Evolutionary conservation across 1,139 yeast species (phyloP).

Genomic region (Nakaseomyces delphensis): DNA sequence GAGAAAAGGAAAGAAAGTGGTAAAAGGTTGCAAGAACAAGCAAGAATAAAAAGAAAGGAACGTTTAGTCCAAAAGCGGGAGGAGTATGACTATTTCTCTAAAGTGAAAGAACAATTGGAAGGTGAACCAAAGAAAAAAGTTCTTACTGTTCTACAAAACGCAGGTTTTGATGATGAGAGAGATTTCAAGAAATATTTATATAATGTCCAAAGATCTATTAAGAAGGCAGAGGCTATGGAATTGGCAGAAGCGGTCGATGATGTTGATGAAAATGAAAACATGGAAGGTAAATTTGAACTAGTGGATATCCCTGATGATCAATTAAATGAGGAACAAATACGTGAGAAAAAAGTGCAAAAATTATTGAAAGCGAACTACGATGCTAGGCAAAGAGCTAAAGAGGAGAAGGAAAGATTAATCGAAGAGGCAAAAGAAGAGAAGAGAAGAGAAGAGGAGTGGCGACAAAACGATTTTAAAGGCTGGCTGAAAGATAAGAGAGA

Average conservation of each 20-base stretch:
- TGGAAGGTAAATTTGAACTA: constrained; percentile 65
- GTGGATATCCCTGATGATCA: constrained; percentile 80
- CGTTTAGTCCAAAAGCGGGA: constrained; percentile 73
- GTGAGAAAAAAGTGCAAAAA: constrained; percentile 78
- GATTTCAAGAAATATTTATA: constrained; percentile 62
- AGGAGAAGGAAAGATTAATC: constrained; percentile 56
- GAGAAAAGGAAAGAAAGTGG: constrained; percentile 84
- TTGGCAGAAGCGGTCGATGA: constrained; percentile 42
- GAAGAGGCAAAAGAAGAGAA: constrained; percentile 44
- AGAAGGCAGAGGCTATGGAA: constrained; percentile 58
- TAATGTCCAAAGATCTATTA: constrained; percentile 61
- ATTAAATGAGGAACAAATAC: constrained; percentile 66
- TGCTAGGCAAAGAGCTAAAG: constrained; percentile 75
- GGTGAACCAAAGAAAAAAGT: constrained; percentile 39
- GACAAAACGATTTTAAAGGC: constrained; percentile 61
- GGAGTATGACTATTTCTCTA: constrained; percentile 63
- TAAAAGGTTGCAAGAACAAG: constrained; percentile 83
- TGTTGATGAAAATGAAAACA: constrained; percentile 36
- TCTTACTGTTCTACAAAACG: constrained; percentile 46
- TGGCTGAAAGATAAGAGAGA: constrained; percentile 72
- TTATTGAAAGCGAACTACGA: constrained; percentile 80
- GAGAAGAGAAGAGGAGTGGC: constrained; percentile 65
- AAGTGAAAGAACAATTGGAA: constrained; percentile 46
- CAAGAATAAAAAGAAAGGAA: constrained; percentile 73
- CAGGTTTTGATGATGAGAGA: constrained; percentile 68